Evolutionary conservation across 768 basidiomycete genomes (phyloP).

Genomic region (Calocybe indica): DNA sequence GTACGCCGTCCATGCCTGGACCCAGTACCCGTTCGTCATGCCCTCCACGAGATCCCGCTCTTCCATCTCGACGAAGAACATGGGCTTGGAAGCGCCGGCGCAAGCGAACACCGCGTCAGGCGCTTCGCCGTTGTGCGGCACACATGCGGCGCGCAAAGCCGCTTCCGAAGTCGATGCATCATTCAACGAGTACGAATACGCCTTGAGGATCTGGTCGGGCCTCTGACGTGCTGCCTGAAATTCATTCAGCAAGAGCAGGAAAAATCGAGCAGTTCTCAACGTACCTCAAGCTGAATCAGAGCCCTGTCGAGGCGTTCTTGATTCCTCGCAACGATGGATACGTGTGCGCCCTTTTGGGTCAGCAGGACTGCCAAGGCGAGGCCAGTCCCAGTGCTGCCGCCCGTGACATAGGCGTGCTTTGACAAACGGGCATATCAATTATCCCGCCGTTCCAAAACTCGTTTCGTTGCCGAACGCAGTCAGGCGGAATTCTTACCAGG

Average conservation of each 20-base stretch:
- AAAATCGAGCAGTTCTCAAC: slow-evolving; percentile 36
- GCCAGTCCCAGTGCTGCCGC: slow-evolving; percentile 79
- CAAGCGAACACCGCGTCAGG: slow-evolving; percentile 79
- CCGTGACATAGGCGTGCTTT: slow-evolving; percentile 84
- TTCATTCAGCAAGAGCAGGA: background rate
- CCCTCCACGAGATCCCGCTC: slow-evolving; percentile 48
- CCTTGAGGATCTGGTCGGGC: slow-evolving; percentile 53
- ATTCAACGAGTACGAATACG: slow-evolving; percentile 62
- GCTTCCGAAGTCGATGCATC: slow-evolving; percentile 42
- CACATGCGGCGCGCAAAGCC: slow-evolving; percentile 57
- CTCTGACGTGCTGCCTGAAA: slow-evolving; percentile 45
- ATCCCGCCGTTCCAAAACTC: background rate
- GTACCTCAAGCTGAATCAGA: slow-evolving; percentile 58
- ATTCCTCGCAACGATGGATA: slow-evolving; percentile 81
- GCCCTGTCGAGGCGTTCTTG: slow-evolving; percentile 58
- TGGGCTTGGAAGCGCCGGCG: slow-evolving; percentile 67
- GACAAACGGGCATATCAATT: background rate
- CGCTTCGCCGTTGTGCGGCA: slow-evolving; percentile 42
- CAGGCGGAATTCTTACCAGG: slow-evolving; percentile 20
- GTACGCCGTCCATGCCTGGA: slow-evolving; percentile 50
- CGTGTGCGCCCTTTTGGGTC: slow-evolving; percentile 64
- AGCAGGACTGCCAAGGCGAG: slow-evolving; percentile 66
- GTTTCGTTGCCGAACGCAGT: background rate
- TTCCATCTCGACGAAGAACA: slow-evolving; percentile 68
- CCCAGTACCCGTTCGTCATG: slow-evolving; percentile 38